Evolutionary conservation across 2,329 filamentous ascomycete genomes (phyloP).

Genomic region (Aspergillus unguis): DNA sequence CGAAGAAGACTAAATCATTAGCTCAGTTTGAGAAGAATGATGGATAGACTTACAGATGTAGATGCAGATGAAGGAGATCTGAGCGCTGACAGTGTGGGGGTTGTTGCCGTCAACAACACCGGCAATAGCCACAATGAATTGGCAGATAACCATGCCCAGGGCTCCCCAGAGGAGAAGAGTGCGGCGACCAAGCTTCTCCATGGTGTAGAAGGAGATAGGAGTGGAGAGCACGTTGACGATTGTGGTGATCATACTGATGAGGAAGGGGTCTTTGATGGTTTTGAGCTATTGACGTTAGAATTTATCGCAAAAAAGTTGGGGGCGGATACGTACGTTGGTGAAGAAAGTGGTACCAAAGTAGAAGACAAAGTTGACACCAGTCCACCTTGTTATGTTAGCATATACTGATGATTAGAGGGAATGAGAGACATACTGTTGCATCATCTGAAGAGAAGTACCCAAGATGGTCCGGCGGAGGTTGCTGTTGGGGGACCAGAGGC

Average conservation of each 20-base stretch:
- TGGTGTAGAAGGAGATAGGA: slow-evolving; percentile 80
- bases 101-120: slow-evolving; percentile 59
- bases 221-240: slow-evolving; percentile 85
- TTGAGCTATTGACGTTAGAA: slow-evolving; percentile 52
- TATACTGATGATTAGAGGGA: background rate
- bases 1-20: slow-evolving; percentile 64
- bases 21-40: background rate
- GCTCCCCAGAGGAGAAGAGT: slow-evolving; percentile 75
- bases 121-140: slow-evolving; percentile 80
- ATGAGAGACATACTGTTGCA: slow-evolving; percentile 57
- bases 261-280: slow-evolving; percentile 72
- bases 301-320: background rate
- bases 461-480: slow-evolving; percentile 66
- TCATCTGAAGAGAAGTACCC: slow-evolving; percentile 73
- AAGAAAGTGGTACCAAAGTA: slow-evolving; percentile 85
- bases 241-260: slow-evolving; percentile 81
- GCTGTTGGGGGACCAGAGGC: slow-evolving; percentile 51
- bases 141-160: slow-evolving; percentile 76
- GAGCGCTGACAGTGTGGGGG: slow-evolving; percentile 51
- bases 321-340: slow-evolving; percentile 39
- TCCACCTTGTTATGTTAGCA: slow-evolving; percentile 43
- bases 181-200: slow-evolving; percentile 79
- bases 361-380: slow-evolving; percentile 92
- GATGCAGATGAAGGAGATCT: slow-evolving; percentile 86
- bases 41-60: slow-evolving; percentile 61